Conservation (phyloP, 495 filamentous ascomycete species). For the Clavariopsis aquatica region DNA sequence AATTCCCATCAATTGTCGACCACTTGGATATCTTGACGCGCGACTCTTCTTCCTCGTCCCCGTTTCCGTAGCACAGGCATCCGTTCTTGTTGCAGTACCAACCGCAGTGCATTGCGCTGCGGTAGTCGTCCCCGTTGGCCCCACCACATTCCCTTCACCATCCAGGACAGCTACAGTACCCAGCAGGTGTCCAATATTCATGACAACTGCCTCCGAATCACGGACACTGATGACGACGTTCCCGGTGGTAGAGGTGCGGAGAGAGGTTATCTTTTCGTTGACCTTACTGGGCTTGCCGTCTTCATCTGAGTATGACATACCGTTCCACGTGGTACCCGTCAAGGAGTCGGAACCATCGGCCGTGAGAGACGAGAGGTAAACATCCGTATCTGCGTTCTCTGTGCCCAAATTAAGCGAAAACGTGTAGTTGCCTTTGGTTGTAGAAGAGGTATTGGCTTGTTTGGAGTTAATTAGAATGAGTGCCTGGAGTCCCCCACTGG, state of each 20-base stretch:
- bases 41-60: background rate
- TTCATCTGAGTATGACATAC: conserved; percentile 41
- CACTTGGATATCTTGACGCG: background rate
- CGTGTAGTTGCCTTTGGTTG: conserved; percentile 27
- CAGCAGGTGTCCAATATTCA: conserved; percentile 33
- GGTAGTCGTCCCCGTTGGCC: background rate
- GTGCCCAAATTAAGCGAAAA: conserved; percentile 38
- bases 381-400: conserved; percentile 19
- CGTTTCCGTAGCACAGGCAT: conserved; percentile 3
- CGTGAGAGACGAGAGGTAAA: conserved; percentile 44
- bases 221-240: conserved; percentile 36
- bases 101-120: conserved; percentile 16
- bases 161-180: conserved; percentile 27
- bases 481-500: conserved; percentile 35
- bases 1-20: background rate
- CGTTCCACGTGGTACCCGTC: conserved; percentile 43
- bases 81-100: conserved; percentile 16
- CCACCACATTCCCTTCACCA: conserved; percentile 16
- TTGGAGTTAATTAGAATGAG: conserved; percentile 44
- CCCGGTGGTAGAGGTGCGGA: conserved; percentile 33
- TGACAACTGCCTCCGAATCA: conserved; percentile 38
- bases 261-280: conserved; percentile 17
- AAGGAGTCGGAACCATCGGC: conserved; percentile 41
- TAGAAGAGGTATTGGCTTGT: conserved; percentile 35
- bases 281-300: conserved; percentile 39